phyloP scores from a whole-genome alignment of 2,329 filamentous ascomycete genomes.

The Simplicillium sp. region DNA sequence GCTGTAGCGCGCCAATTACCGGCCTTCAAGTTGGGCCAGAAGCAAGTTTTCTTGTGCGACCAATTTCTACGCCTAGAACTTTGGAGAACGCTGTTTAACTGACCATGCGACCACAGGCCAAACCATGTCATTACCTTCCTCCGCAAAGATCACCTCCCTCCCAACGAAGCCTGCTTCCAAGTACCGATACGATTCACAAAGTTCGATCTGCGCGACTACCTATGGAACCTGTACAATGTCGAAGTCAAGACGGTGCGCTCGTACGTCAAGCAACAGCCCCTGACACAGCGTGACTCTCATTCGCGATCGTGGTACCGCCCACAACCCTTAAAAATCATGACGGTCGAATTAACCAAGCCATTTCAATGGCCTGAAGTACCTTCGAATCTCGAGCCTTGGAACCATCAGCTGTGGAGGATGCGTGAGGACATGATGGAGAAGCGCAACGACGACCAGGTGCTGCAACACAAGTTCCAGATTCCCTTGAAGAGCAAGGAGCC shows the following conservation, averaged over 20 bases:
- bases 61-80: not conserved
- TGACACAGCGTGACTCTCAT: constrained; percentile 39
- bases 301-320: constrained; percentile 59
- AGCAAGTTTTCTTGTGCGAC: constrained; percentile 47
- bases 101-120: constrained; percentile 46
- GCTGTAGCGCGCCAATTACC: constrained; percentile 26
- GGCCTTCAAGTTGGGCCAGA: constrained; percentile 39
- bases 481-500: constrained; percentile 31
- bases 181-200: constrained; percentile 93
- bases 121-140: constrained; percentile 73
- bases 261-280: constrained; percentile 56
- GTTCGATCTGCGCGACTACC: constrained; percentile 91
- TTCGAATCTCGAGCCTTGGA: constrained; percentile 53
- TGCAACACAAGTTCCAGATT: constrained; percentile 22
- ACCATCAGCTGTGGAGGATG: constrained; percentile 47
- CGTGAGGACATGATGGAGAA: constrained; percentile 37
- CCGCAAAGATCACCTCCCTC: constrained; percentile 59
- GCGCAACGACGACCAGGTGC: constrained; percentile 23
- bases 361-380: constrained; percentile 80
- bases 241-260: constrained; percentile 65
- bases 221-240: constrained; percentile 77
- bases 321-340: constrained; percentile 81
- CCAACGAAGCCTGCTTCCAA: constrained; percentile 79
- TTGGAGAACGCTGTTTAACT: constrained; percentile 1
- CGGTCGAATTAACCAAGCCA: constrained; percentile 74